Base-by-base conservation (phyloP, 441 rosid genomes). In the Adansonia gregorii region DNA sequence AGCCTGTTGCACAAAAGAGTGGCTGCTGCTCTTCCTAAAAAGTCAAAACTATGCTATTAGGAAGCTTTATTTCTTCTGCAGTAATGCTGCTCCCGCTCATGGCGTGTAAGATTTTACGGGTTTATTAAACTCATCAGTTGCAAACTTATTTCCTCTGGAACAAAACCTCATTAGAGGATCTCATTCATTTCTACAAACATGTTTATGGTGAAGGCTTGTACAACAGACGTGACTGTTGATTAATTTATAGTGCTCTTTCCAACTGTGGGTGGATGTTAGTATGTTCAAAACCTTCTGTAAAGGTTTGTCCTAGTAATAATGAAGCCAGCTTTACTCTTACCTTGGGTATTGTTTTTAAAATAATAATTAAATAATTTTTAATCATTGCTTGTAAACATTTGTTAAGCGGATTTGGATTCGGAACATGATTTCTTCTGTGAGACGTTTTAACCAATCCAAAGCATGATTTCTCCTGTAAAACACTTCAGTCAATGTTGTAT, bases 21-120 rank as follows among this genome's bases (percentile, higher is more conserved):
- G 90, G 93, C 51, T 91, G 94, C 88, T 91, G 94, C 87, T 86
- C 90, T 59, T 76, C 86, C 54, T 87, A 83, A 10, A 51, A 60
- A 11, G 56, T 2, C 24, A 45, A 24, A 24, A 31, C 6, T 4
- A 22, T 8, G 67, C 35, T 4, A 11, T 19, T 31, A 54, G 41
- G 39, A 73, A 67, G 22, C 54, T 74, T 6, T 31, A 22, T 63
- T 71, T 74, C 68, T 14, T 58, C 15, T 22, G 46, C 45, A 39
- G 48, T n/a, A 15, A 11, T 35, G 39, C 39, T 73, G 45, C 67
- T 61, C 72, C 69, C n/a, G 54, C 59, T 31, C 9, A 0, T n/a
- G 78, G 78, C 61, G 24, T 76, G 78, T 82, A 69, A 83, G 85
- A 61, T 82, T 10, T 49, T 81, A 56, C 9, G 39, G 52, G 43